phyloP scores from a whole-genome alignment of 805 yeast species.

The Debaryomyces prosopidis region DNA sequence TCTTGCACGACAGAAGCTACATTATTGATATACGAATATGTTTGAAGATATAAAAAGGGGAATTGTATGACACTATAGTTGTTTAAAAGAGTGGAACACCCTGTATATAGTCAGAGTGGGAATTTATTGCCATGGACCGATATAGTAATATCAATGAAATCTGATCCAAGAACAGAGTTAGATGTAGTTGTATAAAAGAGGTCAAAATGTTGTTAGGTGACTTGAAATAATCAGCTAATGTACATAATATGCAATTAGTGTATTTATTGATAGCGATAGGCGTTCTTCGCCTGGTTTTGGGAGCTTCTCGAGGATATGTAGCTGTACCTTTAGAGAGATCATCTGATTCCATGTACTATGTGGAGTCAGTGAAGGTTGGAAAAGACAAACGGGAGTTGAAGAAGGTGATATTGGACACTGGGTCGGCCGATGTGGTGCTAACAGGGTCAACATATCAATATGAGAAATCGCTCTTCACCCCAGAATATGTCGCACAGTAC shows the following conservation, averaged over 20 bases:
- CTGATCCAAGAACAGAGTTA: background rate
- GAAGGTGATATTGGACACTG: conserved; percentile 16
- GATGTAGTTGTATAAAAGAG: background rate
- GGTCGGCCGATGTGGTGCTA: conserved; percentile 16
- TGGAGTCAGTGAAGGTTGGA: conserved; percentile 13
- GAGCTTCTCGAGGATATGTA: conserved; percentile 1
- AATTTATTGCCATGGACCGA: background rate
- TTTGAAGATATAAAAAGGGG: too few relatives aligned
- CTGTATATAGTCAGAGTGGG: too few relatives aligned
- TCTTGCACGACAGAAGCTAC: too few relatives aligned
- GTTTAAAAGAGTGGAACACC: too few relatives aligned
- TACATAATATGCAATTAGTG: background rate
- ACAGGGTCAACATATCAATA: background rate
- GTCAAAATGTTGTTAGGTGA: too few relatives aligned
- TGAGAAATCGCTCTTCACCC: background rate
- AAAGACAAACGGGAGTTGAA: conserved; percentile 10
- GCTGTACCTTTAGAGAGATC: conserved; percentile 2
- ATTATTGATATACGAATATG: too few relatives aligned
- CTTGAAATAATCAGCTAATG: too few relatives aligned
- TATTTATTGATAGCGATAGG: background rate
- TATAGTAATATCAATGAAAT: background rate
- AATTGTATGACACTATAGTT: too few relatives aligned
- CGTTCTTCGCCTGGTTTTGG: background rate
- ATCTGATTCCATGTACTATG: conserved; percentile 8
- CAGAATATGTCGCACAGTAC: conserved; percentile 4